Base-by-base conservation (phyloP, 2,329 filamentous ascomycete genomes). In the Alternaria metachromatica region DNA sequence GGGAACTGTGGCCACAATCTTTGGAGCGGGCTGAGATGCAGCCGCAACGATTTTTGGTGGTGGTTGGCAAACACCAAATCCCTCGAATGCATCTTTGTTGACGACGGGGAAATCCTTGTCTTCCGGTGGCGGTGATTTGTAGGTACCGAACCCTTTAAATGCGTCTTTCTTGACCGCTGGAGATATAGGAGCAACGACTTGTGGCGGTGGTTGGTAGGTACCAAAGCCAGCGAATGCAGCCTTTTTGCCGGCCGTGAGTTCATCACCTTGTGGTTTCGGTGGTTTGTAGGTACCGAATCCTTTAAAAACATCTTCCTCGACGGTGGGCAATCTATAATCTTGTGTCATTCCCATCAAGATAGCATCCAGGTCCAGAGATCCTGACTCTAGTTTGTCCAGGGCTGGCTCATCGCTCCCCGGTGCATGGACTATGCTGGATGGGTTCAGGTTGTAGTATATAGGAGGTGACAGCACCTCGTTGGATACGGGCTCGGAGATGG, bases 31-130 rank as follows among this genome's bases (percentile, higher is more conserved):
- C n/a, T 8, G 28, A 25, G 49, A 0, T 23, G 20, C 13, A 8
- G 7, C 20, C 8, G 15, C 9, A 37, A 15, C 8, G 33, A 1
- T 33, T 18, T 9, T 9, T 12, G 49, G 2, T 3, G 13, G 28
- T 15, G 20, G 9, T 25, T 21, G 5, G 30, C 3, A 4, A 2
- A 2, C 9, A 12, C 13, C 28, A 20, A 25, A n/a, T 5, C 20
- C 13, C 9, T 33, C 5, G 12, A 25, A 3, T 41, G 6, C 4
- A 4, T 10, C 11, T 15, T 41, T 28, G 5, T 37, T 21, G 30
- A 6, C 20, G 6, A 2, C 4, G 23, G 9, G 9, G n/a, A 6
- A 13, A 18, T 25, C 20, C 0, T 25, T 2, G 3, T 5, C 2
- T 53, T 25, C 13, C 5, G 20, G 20, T 18, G 49, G 6, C 9